Evolutionary conservation across 208 protist genomes (phyloP), one percentile per base, ranked within the genome.

Genomic region (Crithidia fasciculata): DNA sequence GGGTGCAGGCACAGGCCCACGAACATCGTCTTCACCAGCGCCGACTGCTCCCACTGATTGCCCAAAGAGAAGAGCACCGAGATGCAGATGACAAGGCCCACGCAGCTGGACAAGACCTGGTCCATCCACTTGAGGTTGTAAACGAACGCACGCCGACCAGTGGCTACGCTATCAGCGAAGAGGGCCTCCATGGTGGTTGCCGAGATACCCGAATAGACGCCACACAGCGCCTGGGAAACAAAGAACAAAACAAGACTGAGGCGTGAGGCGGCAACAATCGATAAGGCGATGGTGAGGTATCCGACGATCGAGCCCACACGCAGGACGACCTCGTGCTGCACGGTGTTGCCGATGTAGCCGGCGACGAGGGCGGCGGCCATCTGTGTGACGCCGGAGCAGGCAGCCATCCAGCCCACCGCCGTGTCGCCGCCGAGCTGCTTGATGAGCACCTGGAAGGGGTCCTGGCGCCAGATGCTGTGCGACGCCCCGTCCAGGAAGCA

Each of bases 81-180:
- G 59, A 92, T 63, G n/a, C 71, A 74, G 16, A 74, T 53, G 28
- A 82, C 15, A 18, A 77, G 82, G 4, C 84, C 87, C n/a, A 92
- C 79, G 49, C 78, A 78, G 19, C 61, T 71, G 49, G 67, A 88
- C 49, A 88, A 28, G 2, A 78, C 80, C 73, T 89, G 79, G 56
- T 80, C 80, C 13, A 89, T 87, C 84, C 87, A 92, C 76, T 92
- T 92, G n/a, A 85, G 39, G 64, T 87, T 92, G 74, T 92, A 92
- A 8, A 86, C 75, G 55, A 81, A 78, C 36, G 75, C 76, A 4
- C 84, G 78, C 5, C 60, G 59, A 19, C 82, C 83, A 2, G 63
- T 79, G 50, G 75, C 73, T 2, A 90, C 73, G 67, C 81, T 82
- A 75, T 88, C 80, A 13, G 84, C 85, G 69, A 88, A 88, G 9